These are phyloP conservation scores for Podospora fimiseda DNA, from an alignment of 495 filamentous ascomycete genomes.

Conservation along the genomic window DNA sequence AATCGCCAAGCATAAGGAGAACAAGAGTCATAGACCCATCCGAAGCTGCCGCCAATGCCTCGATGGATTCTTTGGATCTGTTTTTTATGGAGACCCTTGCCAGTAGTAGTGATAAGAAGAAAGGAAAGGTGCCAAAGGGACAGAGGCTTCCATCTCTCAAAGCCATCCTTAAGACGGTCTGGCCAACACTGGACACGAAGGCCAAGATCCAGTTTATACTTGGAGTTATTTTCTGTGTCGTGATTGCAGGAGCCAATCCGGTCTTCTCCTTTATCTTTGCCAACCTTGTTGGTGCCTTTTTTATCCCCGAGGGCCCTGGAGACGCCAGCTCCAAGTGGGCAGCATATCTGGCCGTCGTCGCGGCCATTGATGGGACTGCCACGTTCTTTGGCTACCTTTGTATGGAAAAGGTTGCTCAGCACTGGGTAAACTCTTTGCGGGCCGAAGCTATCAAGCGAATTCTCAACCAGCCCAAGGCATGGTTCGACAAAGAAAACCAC, in stretches of 20 bases:
- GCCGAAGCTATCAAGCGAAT: conserved; percentile 62
- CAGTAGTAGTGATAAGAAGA: conserved; percentile 17
- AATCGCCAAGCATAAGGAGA: conserved; percentile 9
- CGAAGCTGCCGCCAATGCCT: conserved; percentile 1
- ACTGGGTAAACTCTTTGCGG: conserved; percentile 72
- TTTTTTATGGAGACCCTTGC: conserved; percentile 26
- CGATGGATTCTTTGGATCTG: conserved; percentile 21
- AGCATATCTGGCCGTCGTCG: conserved; percentile 60
- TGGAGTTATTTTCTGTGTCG: conserved; percentile 54
- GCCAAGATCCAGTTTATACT: conserved; percentile 52
- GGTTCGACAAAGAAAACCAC: conserved; percentile 73
- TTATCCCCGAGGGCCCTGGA: conserved; percentile 36
- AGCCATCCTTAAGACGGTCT: conserved; percentile 65
- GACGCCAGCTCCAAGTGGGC: conserved; percentile 59
- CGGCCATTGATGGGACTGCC: conserved; percentile 56
- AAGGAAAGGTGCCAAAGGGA: conserved; percentile 1
- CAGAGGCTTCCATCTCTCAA: conserved; percentile 35
- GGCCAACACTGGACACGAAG: conserved; percentile 53
- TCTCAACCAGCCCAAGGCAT: conserved; percentile 72
- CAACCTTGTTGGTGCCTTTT: conserved; percentile 66
- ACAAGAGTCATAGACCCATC: background rate
- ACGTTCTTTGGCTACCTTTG: conserved; percentile 62
- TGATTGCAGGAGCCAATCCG: conserved; percentile 66
- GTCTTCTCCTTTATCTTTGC: conserved; percentile 74
- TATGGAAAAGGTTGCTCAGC: conserved; percentile 64